phyloP scores from a whole-genome alignment of 208 protist species.

The Wallacemonas rigidus region DNA sequence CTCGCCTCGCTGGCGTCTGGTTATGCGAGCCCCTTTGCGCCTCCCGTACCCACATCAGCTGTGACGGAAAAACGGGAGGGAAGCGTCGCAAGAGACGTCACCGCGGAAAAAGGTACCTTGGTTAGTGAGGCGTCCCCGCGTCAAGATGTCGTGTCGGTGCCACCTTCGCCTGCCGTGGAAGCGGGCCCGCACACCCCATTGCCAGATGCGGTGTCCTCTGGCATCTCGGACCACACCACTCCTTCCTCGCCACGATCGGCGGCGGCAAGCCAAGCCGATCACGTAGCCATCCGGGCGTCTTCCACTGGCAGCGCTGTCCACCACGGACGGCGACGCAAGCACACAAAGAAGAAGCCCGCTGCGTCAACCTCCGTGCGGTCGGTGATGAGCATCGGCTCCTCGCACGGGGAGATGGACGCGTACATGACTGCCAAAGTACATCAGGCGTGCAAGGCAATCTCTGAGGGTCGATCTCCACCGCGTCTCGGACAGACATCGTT shows the following conservation, averaged over 20 bases:
- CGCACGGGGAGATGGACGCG: not conserved
- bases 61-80: too few species aligned
- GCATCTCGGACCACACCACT: too few species aligned
- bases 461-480: not conserved
- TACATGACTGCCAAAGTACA: not conserved
- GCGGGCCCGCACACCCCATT: too few species aligned
- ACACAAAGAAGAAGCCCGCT: not conserved
- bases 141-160: too few species aligned
- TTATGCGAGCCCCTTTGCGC: not conserved
- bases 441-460: not conserved
- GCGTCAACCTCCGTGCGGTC: not conserved
- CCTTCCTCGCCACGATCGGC: too few species aligned
- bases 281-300: not conserved
- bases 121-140: too few species aligned
- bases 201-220: too few species aligned
- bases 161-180: too few species aligned
- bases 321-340: not conserved
- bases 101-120: too few species aligned
- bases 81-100: too few species aligned
- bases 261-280: not conserved
- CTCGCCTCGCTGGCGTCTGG: conserved; percentile 19
- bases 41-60: too few species aligned
- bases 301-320: not conserved
- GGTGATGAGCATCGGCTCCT: not conserved
- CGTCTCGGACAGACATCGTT: not conserved